Evolutionary conservation across 305 asterid genomes (phyloP), one percentile per base, ranked within the genome.

Genomic region (Withania somnifera): DNA sequence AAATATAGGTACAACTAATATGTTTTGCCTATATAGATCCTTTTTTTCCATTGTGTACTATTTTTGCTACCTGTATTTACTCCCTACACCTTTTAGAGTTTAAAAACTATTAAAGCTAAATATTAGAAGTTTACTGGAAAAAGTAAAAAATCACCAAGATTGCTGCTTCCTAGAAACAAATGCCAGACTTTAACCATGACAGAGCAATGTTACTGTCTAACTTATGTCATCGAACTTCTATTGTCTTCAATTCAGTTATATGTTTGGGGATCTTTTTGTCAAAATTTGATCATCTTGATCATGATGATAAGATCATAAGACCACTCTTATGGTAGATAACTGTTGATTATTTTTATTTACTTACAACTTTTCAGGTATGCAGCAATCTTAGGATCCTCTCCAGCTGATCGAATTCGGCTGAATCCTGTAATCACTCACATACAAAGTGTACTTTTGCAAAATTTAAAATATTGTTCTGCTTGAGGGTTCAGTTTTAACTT

Each of bases 331-430:
- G 8, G 26, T 73, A 47, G 60, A 73, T 73, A 26, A 14, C 7
- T 45, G 40, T 28, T 73, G 79, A 57, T 68, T 80, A 47, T 68
- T 69, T 28, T 17, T 73, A 45, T 53, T 57, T 84, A 11, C 80
- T 83, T 63, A 73, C 28, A 57, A 51, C 84, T 84, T 86, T 85
- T 82, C 93, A 95, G 99, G 93, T 93, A 95, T 84, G 90, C 99
- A 32, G 96, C 98, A 83, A 93, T 95, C 86, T 89, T 90, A 87
- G 98, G 99, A 85, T 95, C 95, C 84, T 95, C 98, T 64, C 83
- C 86, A 76, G 91, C 88, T 64, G 93, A 85, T 19, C 90, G 85
- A 89, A 88, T 91, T 28, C 87, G 91, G 82, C 80, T 93, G 92
- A 91, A 76, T 78, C 98, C 98, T 60, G 99, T 95, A 95, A 90